A percentile compares a stretch with the other conserved stretches of the same genome.
phyloP scores from a whole-genome alignment of 176 grass and related monocot genomes.

The Thinopyrum elongatum region DNA sequence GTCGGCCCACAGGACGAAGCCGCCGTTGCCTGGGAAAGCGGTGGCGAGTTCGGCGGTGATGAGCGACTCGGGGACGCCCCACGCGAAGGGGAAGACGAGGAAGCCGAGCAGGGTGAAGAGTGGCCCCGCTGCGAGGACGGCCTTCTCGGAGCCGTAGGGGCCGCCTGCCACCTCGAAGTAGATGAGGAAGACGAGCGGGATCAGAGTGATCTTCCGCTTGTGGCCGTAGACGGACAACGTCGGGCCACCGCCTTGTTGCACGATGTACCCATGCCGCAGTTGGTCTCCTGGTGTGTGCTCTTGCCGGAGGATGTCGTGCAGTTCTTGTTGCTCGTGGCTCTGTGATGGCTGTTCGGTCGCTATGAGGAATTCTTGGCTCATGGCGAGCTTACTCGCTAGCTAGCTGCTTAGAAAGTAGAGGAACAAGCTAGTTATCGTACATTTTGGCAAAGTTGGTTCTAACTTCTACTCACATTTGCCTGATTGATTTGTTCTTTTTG shows the following conservation, averaged over 20 bases:
- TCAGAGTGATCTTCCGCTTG: background rate
- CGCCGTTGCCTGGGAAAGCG: background rate
- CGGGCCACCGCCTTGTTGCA: background rate
- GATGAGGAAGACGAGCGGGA: background rate
- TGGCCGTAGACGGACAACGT: background rate
- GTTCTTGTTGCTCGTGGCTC: background rate
- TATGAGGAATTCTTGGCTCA: background rate
- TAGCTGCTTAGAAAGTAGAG: background rate
- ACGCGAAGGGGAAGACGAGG: background rate
- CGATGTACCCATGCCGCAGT: background rate
- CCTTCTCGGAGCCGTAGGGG: background rate
- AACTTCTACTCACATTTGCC: background rate
- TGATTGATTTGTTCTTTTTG: background rate
- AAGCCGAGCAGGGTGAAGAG: background rate
- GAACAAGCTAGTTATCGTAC: background rate
- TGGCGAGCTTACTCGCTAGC: background rate
- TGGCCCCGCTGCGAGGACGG: background rate
- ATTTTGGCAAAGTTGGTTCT: background rate
- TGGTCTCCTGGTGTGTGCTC: background rate
- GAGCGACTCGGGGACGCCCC: background rate
- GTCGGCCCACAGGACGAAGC: background rate
- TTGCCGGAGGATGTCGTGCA: background rate
- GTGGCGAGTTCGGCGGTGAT: background rate
- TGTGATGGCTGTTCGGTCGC: background rate
- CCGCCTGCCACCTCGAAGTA: background rate